Evolutionary conservation across 768 basidiomycete genomes (phyloP), one percentile per base, ranked within the genome.

Genomic region (Tylopilus vinaceipallidus): DNA sequence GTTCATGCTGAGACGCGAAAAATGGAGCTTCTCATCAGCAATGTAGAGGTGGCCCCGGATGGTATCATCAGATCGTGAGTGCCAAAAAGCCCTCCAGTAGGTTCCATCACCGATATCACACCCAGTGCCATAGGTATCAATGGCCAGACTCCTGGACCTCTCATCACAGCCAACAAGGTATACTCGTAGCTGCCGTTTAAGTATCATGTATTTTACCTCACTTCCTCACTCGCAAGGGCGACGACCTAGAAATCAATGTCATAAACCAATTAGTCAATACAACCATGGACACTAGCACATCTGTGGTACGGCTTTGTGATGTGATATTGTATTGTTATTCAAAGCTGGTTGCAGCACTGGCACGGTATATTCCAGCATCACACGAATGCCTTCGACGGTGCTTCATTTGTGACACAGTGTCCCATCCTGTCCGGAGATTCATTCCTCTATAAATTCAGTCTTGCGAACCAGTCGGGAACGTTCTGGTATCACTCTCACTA

Each of bases 401-500:
- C 68, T 12, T 59, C 71, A 3, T 77, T 77, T 49, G 77, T 78
- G 29, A 78, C 73, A 13, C 74, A 75, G 58, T 77, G 75, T 51
- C 76, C 74, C 22, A 75, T 75, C 27, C 50, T 60, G 6, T 54
- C 77, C 0, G 71, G 68, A 3, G 30, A 71, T 29, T 71, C 73
- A 0, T 73, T 70, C 62, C 53, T 64, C 44, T 75, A 80, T 45
- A 63, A 71, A 22, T 74, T 72, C 54, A 35, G 42, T 8, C 52
- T 58, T 16, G 41, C 45, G 12, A 47, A 50, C 43, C 70, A 71
- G 49, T 42, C 67, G 20, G 65, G 64, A 41, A 75, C 71, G 34
- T 81, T 71, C 52, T 80, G 79, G 77, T 77, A 72, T 57, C 75
- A 61, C 53, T 75, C 74, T 14, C 78, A 79, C 48, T 62, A 70